Base-by-base conservation (phyloP, 1,284 basidiomycete genomes). In the Cutaneotrichosporon dermatis region DNA sequence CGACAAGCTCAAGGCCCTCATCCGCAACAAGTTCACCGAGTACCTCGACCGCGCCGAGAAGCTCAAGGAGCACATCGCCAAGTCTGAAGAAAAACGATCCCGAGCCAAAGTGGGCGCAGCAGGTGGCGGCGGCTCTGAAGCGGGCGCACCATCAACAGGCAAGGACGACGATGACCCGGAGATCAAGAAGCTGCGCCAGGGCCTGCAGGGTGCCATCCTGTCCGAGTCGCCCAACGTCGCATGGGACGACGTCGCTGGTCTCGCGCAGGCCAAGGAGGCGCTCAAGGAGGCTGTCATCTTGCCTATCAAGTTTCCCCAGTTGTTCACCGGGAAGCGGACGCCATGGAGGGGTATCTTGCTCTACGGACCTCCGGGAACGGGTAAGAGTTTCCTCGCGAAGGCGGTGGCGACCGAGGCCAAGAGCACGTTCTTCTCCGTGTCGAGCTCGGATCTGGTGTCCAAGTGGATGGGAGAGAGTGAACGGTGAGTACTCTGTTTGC, bases 391-490 rank as follows among this genome's bases (percentile, higher is more conserved):
- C 76, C 84, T 99, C 45, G 95, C 95, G 2, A 99, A 99, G 79
- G 95, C 96, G 0, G 95, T 99, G 44, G 96, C 95, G 25, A 99
- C 95, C 15, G 95, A 99, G 78, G 92, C 95, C 59, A 98, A 99
- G 80, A 92, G 92, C 75, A 98, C 95, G 13, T 99, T 99, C 83
- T 99, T 96, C 81, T 92, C 89, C 68, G 92, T 99, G 62, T 92
- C 89, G 69, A 93, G 90, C 53, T 89, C 88, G 76, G 96, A 99
- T 74, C 82, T 99, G 55, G 96, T 99, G 58, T 95, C 91, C 78
- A 99, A 99, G 79, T 99, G 95, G 95, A 96, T 98, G 82, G 95
- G 95, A 66, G 95, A 99, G 79, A 94, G 90, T 16, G 95, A 99
- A 79, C 83, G 91, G 92, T 91, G 64, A 73, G 85, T 78, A 13